phyloP scores from a whole-genome alignment of 805 yeast genomes.

The Wickerhamiella domercqiae region DNA sequence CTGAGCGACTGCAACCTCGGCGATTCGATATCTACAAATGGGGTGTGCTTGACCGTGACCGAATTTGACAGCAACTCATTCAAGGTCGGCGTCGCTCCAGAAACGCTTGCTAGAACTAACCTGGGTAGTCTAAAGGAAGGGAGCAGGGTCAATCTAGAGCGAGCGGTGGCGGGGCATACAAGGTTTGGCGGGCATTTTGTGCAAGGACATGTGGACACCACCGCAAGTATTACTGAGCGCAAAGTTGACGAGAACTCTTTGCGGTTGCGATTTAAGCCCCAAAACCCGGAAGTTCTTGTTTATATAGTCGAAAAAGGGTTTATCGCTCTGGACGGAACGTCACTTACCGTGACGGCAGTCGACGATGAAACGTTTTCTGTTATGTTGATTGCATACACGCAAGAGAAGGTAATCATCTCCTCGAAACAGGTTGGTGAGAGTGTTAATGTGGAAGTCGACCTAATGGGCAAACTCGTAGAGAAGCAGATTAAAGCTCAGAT shows the following conservation, averaged over 20 bases:
- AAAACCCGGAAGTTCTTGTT: slow-evolving; percentile 41
- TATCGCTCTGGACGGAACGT: slow-evolving; percentile 82
- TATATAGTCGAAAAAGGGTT: slow-evolving; percentile 94
- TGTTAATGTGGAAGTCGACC: slow-evolving; percentile 88
- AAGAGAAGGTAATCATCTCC: slow-evolving; percentile 62
- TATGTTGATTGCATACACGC: slow-evolving; percentile 87
- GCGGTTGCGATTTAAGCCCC: slow-evolving; percentile 54
- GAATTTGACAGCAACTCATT: slow-evolving; percentile 47
- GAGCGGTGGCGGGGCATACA: slow-evolving; percentile 73
- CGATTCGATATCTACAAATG: slow-evolving; percentile 83
- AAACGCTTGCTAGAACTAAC: slow-evolving; percentile 70
- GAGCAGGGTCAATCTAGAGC: slow-evolving; percentile 64
- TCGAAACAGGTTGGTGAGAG: slow-evolving; percentile 41
- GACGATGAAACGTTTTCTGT: slow-evolving; percentile 60
- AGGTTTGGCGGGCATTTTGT: slow-evolving; percentile 96
- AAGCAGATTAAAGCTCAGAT: slow-evolving; percentile 51
- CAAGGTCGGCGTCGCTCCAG: slow-evolving; percentile 88
- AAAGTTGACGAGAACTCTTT: slow-evolving; percentile 59
- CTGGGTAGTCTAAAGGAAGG: slow-evolving; percentile 47
- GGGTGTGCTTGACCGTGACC: slow-evolving; percentile 84
- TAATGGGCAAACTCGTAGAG: slow-evolving; percentile 82
- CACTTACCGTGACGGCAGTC: slow-evolving; percentile 73
- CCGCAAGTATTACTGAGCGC: slow-evolving; percentile 45
- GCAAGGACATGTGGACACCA: slow-evolving; percentile 93
- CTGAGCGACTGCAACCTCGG: slow-evolving; percentile 78